Base-by-base conservation (phyloP, 805 yeast species). In the Cyberlindnera mississippiensis region DNA sequence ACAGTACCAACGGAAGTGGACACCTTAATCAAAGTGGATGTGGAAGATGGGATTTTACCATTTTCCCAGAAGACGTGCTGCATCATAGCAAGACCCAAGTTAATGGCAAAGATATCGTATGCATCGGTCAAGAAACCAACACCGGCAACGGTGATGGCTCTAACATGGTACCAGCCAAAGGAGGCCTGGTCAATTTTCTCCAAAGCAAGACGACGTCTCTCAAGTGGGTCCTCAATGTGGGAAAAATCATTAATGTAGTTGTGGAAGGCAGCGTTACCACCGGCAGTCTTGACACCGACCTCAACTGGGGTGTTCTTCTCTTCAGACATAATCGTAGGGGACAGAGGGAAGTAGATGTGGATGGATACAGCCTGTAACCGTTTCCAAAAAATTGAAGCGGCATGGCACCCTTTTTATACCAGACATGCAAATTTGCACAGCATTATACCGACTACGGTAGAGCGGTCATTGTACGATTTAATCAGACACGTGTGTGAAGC, bases 1-100 rank as follows among this genome's bases (percentile, higher is more conserved):
- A 88, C 95, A 33, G 96, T 88, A 69, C 96, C 96, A 42, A 87
- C 95, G 37, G 96, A 87, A 18, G 96, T 88, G 38, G 95, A 85
- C 40, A 85, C 90, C 69, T 88, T 88, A 51, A 88, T 66, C 52
- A 87, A 69, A 43, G 96, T 87, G 44, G 69, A 63, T 40, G 95
- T 84, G 37, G 95, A 80, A 43, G 73, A 54, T 28, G 96, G 95
- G 45, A 81, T 75, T 19, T 46, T 35, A 42, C 75, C 73, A 14
- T 63, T 28, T n/a, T 41, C 66, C 89, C 90, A 88, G 72, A 65
- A 85, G 41, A 82, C 95, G 56, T 82, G 80, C 27, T 76, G 64
- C 75, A 88, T 66, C 90, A 88, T 86, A 40, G 90, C 59, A 41
- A 85, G 68, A 64, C 85, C 91, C 69, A 88, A 69, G 66, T 84